A percentile compares a stretch with the other conserved stretches of the same genome.
phyloP scores from a whole-genome alignment of 176 grass and related monocot genomes.

The Alopecurus myosuroides region DNA sequence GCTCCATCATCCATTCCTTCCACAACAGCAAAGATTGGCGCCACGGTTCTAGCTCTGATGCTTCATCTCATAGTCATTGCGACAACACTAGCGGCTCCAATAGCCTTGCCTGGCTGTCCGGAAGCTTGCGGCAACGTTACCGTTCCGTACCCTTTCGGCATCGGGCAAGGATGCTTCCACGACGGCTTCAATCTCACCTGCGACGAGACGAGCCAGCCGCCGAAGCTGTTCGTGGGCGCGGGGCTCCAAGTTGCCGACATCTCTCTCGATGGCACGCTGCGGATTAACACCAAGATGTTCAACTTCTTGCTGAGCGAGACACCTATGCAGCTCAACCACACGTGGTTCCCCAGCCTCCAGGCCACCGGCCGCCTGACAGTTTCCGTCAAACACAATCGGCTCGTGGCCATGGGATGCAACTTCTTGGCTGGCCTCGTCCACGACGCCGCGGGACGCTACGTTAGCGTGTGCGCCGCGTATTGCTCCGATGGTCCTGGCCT shows the following conservation, averaged over 20 bases:
- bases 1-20: no score
- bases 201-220: not conserved
- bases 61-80: not conserved
- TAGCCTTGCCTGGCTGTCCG: constrained; percentile 4
- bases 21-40: not conserved
- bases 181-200: constrained; percentile 25
- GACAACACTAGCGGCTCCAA: not conserved
- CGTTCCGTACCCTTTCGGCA: constrained; percentile 33
- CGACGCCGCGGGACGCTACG: not conserved
- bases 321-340: no score
- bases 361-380: not conserved
- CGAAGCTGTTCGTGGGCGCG: not conserved
- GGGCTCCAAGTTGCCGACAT: not conserved
- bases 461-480: not conserved
- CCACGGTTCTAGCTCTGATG: not conserved
- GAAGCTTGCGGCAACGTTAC: not conserved
- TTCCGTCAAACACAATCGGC: not conserved
- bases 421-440: not conserved
- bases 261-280: constrained; percentile 1
- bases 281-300: not conserved
- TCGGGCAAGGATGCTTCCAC: not conserved
- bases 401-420: not conserved
- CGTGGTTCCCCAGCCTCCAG: no score
- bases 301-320: no score
- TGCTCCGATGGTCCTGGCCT: not conserved